A percentile compares a stretch with the other conserved stretches of the same genome.
phyloP scores from a whole-genome alignment of 257 asterid species.

The Nicotiana tomentosiformis region DNA sequence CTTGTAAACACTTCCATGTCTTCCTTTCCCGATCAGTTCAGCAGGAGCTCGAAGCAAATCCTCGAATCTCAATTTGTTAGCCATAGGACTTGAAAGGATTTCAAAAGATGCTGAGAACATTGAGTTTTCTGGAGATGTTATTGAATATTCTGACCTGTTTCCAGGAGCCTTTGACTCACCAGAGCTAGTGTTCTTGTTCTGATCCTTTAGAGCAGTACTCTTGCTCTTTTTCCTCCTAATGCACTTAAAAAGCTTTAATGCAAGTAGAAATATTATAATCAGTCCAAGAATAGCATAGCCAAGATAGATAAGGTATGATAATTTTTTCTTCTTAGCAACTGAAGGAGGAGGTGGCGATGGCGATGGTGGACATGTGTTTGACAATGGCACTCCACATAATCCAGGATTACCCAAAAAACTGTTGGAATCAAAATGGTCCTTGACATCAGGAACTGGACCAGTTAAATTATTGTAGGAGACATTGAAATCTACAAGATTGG shows the following conservation, averaged over 20 bases:
- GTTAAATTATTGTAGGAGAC: constrained; percentile 57
- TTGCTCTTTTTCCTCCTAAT: constrained; percentile 1
- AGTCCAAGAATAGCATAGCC: constrained; percentile 55
- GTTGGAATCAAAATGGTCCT: constrained; percentile 26
- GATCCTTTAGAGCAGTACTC: background rate
- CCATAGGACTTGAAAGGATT: constrained; percentile 34
- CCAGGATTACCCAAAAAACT: constrained; percentile 55
- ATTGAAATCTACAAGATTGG: constrained; percentile 49
- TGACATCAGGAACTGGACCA: constrained; percentile 47
- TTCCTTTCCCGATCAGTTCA: constrained; percentile 52
- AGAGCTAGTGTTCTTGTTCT: constrained; percentile 30
- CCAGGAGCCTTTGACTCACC: constrained; percentile 42
- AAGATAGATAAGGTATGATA: constrained; percentile 37
- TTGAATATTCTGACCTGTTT: constrained; percentile 60
- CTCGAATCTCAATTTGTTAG: constrained; percentile 47
- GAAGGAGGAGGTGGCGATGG: constrained; percentile 18
- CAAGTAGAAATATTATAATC: constrained; percentile 25
- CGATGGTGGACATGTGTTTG: constrained; percentile 39
- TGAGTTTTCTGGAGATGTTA: constrained; percentile 50
- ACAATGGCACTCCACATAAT: constrained; percentile 51
- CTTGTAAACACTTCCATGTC: constrained; percentile 56
- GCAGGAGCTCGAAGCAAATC: constrained; percentile 72
- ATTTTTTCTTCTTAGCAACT: constrained; percentile 13
- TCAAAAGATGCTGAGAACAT: constrained; percentile 46
- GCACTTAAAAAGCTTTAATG: constrained; percentile 21